Evolutionary conservation across 306 rosid genomes (phyloP), one percentile per base, ranked within the genome.

Genomic region (Mimosa bimucronata): DNA sequence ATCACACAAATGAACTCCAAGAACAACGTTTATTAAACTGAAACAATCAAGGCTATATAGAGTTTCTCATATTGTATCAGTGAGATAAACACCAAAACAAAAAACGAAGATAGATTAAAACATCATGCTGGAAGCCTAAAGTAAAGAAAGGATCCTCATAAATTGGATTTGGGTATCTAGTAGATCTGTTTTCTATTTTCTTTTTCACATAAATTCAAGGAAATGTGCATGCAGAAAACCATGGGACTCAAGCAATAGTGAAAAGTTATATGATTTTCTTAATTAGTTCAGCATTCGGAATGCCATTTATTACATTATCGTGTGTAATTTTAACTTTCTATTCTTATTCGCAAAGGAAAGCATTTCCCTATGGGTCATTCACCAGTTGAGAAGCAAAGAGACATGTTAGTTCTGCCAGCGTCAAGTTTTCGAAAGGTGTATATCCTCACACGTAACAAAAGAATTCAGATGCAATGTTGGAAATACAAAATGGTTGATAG

Each of bases 301-400:
- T 72, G 60, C 25, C 68, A 76, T 55, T 77, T 72, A 67, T n/a
- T 30, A 57, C 11, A 52, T 42, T 26, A 34, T 23, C 70, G 73
- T n/a, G 82, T 80, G 53, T 66, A 77, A 53, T 72, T 83, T 16
- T 83, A 52, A 66, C 57, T 78, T 40, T 65, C 31, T 25, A 80
- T 30, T 71, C 58, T 44, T 42, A 46, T 70, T 76, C 74, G 76
- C 48, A 48, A 71, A 16, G 44, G 23, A 30, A 58, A 55, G 41
- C 15, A 53, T 40, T n/a, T 41, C 31, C 37, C 19, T 58, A 52
- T 21, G 4, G 8, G 23, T 70, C 73, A 76, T 76, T 44, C 65
- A 79, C 50, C 61, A 21, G 34, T 19, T 38, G 12, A 38, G 8
- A 58, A 69, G 37, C 37, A 74, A 75, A 60, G 67, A 79, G 61